phyloP scores from a whole-genome alignment of 805 yeast species.

The Aciculoconidium aculeatum region DNA sequence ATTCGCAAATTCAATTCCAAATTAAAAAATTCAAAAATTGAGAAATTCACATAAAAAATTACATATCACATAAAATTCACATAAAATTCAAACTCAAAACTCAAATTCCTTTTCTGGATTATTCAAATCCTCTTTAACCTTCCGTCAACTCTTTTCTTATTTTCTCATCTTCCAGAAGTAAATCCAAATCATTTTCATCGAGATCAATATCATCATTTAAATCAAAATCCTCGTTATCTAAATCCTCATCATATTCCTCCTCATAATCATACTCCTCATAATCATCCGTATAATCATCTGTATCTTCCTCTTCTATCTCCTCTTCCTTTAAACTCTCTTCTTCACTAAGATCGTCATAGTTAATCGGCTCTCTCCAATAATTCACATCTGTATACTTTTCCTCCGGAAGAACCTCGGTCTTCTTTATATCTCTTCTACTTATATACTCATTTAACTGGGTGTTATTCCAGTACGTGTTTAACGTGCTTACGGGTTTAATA shows the following conservation, averaged over 20 bases:
- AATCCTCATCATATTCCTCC: constrained; percentile 9
- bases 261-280: constrained; percentile 12
- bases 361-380: constrained; percentile 86
- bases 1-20: too few relatives aligned
- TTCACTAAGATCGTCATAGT: constrained; percentile 50
- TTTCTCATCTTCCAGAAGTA: background rate
- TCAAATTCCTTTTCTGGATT: too few relatives aligned
- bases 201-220: too few relatives aligned
- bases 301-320: constrained; percentile 9
- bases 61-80: too few relatives aligned
- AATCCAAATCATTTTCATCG: constrained; percentile 10
- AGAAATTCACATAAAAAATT: too few relatives aligned
- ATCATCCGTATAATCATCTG: constrained; percentile 14
- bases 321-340: constrained; percentile 10
- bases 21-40: too few relatives aligned
- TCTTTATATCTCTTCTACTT: constrained; percentile 11
- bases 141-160: background rate
- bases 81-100: too few relatives aligned
- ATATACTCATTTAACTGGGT: constrained; percentile 31
- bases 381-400: constrained; percentile 80
- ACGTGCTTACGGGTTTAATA: constrained; percentile 25
- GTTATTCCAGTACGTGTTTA: constrained; percentile 30
- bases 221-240: constrained; percentile 10
- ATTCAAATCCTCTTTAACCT: too few relatives aligned
- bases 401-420: constrained; percentile 39